Evolutionary conservation across 495 filamentous ascomycete genomes (phyloP), one percentile per base, ranked within the genome.

Genomic region (Aspergillus sclerotioniger): DNA sequence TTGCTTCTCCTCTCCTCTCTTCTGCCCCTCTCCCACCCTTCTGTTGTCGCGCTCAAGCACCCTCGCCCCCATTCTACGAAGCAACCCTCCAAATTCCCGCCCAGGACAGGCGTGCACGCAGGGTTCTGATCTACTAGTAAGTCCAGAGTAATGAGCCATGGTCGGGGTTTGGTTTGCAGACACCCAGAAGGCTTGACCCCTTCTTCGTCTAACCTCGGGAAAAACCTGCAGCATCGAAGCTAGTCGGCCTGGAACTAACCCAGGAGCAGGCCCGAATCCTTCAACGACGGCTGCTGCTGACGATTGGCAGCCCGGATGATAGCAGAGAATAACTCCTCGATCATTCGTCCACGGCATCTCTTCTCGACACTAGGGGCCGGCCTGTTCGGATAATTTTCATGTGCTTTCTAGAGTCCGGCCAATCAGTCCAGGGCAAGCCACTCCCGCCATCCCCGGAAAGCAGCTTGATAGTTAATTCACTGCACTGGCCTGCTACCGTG

Each of bases 151-250:
- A 21, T 15, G 19, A 29, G 46, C 9, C 19, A 25, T 25, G n/a
- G 20, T n/a, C 16, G 28, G 46, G 33, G 37, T 41, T 16, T 28
- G 12, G 16, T 16, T 49, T 50, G 47, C 20, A 28, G 21, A 28
- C 13, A 28, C 47, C n/a, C 31, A 25, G 21, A 50, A 50, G 20
- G 51, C 51, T 53, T 53, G 51, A 53, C 29, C 21, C n/a, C 48
- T 12, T 13, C 51, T 51, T 41, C 47, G 58, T 60, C 58, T 32
- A 45, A 60, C 58, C 35, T 55, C 58, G 58, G 58, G 48, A 51
- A 49, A 58, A 58, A 50, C 12, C 32, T 45, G 51, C 51, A 51
- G 35, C 20, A 41, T 43, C n/a, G 20, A 53, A 43, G 33, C 51
- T 16, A 25, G 25, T 25, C 12, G 37, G 37, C 37, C 37, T 41